Evolutionary conservation across 345 rosid genomes (phyloP), one percentile per base, ranked within the genome.

Genomic region (Ailanthus altissimus): DNA sequence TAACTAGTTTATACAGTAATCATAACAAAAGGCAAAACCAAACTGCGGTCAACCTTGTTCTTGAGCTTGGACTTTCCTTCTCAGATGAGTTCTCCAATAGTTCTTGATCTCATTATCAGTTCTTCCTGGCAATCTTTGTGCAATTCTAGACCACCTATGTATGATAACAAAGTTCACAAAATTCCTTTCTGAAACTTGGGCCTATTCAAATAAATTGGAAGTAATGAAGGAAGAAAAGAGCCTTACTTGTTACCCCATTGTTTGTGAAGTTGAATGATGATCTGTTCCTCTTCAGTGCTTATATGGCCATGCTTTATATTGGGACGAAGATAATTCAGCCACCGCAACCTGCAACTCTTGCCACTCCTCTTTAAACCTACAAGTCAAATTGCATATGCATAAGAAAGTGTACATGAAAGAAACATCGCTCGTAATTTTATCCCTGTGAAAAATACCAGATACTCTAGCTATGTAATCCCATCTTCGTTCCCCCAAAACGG

Each of bases 31-130:
- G 58, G 6, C 18, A 4, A 21, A 50, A 50, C 54, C 36, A 60
- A 61, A 53, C 43, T 50, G 75, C 42, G 81, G 71, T 21, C 74
- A 45, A 84, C 87, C 91, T 83, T 78, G 82, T 72, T 81, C 83
- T 67, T 59, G 82, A 82, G 75, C 61, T 76, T 83, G 82, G 21
- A 45, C 16, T 79, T 84, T 87, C 87, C 85, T 87, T 75, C 87
- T 87, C 76, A 84, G 68, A 81, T 83, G 87, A 80, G 90, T 86
- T 65, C 91, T 91, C 92, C 90, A 89, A 72, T 89, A 92, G 80
- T 92, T 92, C 87, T 92, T 90, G 56, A 90, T 85, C 78, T 89
- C 90, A 58, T 92, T 90, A 64, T 92, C 94, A 4, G 93, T 92
- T 84, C 93, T 86, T 71, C 94, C 92, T 0, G 97, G 96, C 82